These are phyloP conservation scores for Volvox africanus DNA, from an alignment of 139 green algal genomes.

Conservation along the genomic window DNA sequence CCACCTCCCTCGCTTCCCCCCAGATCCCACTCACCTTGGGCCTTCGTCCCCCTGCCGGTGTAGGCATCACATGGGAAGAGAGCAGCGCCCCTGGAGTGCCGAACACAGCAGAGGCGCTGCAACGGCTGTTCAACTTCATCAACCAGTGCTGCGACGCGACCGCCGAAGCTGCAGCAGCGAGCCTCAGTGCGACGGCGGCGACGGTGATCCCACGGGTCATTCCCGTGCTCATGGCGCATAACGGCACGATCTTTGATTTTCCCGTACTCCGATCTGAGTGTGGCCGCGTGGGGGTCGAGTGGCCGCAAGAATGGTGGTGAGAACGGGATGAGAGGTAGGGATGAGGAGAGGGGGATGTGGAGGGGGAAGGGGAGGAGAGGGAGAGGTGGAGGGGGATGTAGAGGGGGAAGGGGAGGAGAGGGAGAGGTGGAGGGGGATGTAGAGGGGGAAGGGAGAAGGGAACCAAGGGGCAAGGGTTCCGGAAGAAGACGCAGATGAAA, in stretches of 20 bases:
- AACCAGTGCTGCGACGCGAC: neutral
- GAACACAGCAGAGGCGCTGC: neutral
- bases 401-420: too few relatives aligned
- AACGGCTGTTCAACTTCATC: conserved; percentile 17
- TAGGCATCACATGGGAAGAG: conserved; percentile 23
- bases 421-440: too few relatives aligned
- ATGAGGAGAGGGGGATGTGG: too few relatives aligned
- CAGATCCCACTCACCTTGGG: neutral
- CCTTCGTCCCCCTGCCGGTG: neutral
- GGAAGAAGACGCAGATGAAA: too few relatives aligned
- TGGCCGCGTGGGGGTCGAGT: conserved; percentile 6
- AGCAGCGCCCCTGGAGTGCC: conserved; percentile 16
- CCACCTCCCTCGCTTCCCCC: too few relatives aligned
- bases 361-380: too few relatives aligned
- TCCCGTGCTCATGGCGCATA: conserved; percentile 39
- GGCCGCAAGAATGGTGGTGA: conserved; percentile 36
- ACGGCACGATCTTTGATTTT: conserved; percentile 32
- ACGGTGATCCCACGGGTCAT: neutral
- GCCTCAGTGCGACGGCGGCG: neutral
- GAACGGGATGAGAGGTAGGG: neutral
- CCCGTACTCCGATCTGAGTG: conserved; percentile 12
- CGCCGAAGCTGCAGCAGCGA: neutral
- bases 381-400: too few relatives aligned
- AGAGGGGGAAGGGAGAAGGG: too few relatives aligned
- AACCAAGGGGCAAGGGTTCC: too few relatives aligned